Conservation (phyloP, 2,329 filamentous ascomycete genomes). For the Penicillium sp. region DNA sequence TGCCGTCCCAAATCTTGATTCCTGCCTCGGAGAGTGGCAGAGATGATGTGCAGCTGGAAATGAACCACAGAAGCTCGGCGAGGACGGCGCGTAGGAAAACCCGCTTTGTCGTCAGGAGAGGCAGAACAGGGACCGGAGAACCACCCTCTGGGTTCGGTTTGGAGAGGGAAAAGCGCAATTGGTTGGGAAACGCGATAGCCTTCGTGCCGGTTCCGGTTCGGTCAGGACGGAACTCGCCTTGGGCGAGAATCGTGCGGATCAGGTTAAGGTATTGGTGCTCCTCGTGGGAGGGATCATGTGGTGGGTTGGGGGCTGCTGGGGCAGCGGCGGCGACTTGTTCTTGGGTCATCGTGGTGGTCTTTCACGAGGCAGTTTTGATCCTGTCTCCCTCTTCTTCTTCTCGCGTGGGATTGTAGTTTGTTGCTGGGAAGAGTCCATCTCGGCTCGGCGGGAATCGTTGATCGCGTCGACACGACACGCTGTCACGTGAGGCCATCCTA, state of each 20-base stretch:
- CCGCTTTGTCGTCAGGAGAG: constrained; percentile 95
- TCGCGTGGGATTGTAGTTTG: background rate
- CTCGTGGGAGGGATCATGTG: constrained; percentile 64
- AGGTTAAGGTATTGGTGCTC: constrained; percentile 93
- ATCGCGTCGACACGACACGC: constrained; percentile 19
- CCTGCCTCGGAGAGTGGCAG: constrained; percentile 74
- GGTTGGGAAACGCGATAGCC: constrained; percentile 83
- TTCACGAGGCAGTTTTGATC: constrained; percentile 2
- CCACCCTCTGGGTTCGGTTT: constrained; percentile 50
- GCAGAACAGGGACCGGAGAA: constrained; percentile 68
- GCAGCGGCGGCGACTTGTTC: constrained; percentile 19
- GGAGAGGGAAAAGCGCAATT: constrained; percentile 84
- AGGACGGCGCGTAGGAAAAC: constrained; percentile 91
- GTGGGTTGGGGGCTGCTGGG: constrained; percentile 15
- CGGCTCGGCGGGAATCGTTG: background rate
- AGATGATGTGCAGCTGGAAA: constrained; percentile 82
- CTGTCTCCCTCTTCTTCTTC: background rate
- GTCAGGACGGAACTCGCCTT: constrained; percentile 88
- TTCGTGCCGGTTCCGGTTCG: constrained; percentile 91
- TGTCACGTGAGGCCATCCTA: constrained; percentile 15
- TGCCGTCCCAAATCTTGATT: constrained; percentile 98
- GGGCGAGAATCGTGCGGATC: constrained; percentile 78
- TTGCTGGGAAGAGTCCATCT: background rate
- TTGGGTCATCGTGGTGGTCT: constrained; percentile 24
- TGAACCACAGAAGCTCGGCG: constrained; percentile 94